These are phyloP conservation scores for Phaeotremella skinneri DNA, from an alignment of 768 basidiomycete species.

Conservation along the genomic window DNA sequence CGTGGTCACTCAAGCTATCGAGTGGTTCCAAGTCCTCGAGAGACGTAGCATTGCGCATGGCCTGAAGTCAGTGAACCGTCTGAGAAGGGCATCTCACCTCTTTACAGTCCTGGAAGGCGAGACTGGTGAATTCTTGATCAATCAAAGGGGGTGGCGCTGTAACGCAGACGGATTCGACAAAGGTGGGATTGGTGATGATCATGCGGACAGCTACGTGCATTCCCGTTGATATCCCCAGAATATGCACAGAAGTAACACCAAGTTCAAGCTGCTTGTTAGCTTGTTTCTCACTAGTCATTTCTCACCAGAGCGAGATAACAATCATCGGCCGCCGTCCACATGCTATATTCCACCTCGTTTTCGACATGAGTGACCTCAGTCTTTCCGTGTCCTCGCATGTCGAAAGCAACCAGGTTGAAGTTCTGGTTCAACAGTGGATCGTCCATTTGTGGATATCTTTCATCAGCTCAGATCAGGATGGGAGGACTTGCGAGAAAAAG, in stretches of 20 bases:
- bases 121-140: background rate
- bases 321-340: background rate
- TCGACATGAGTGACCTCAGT: background rate
- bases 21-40: background rate
- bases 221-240: background rate
- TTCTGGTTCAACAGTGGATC: slow-evolving; percentile 23
- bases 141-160: background rate
- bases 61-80: background rate
- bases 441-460: slow-evolving; percentile 29
- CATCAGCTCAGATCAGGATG: background rate
- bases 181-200: background rate
- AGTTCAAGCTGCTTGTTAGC: background rate
- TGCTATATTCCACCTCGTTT: background rate
- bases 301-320: background rate
- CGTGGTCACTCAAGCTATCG: background rate
- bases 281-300: background rate
- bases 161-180: background rate
- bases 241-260: background rate
- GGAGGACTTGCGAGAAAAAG: slow-evolving; percentile 19
- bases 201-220: background rate
- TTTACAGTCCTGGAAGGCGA: background rate
- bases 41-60: background rate
- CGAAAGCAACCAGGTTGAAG: slow-evolving; percentile 29
- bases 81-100: background rate
- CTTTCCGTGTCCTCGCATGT: slow-evolving; percentile 22